Base-by-base conservation (phyloP, 306 rosid species). In the Rubus idaeus region DNA sequence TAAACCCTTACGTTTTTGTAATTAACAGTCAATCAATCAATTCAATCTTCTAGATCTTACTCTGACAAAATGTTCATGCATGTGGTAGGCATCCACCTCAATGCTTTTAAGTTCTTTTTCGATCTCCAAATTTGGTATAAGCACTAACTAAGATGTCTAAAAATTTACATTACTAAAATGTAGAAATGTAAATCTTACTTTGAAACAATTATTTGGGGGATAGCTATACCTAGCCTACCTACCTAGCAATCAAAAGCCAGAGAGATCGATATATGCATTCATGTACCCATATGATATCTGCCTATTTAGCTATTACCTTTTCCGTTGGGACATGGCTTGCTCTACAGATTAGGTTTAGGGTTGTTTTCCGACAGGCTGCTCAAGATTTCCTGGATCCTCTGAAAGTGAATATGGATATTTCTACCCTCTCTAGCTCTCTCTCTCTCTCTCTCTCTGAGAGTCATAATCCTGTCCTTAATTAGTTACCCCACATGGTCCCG, bases 371-470 rank as follows among this genome's bases (percentile, higher is more conserved):
- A 58, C 64, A 55, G 68, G 89, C 63, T 57, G 68, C 77, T 71
- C 47, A 14, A 78, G 81, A 75, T 79, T 80, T 73, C 68, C 77
- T 68, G 70, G 71, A 83, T 86, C 78, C 51, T 74, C 68, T 75
- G 21, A 42, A 47, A 71, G 52, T 66, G 73, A 78, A 52, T 8
- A 74, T 79, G 79, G 37, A 69, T 75, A 10, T 66, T 79, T 80
- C 45, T 56, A 75, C 80, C 70, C n/a, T 17, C 10, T 41, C 8
- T 35, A 8, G 3, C 10, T 23, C 21, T 26, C 23, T 23, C 26
- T 56, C 35, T 57, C 37, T 47, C 23, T 45, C 20, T 65, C 10
- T 10, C 40, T 0, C 4, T 0, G 10, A 47, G 30, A 51, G 30
- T 70, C 74, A 52, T 35, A 51, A 71, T 71, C 62, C 17, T 3